These are phyloP conservation scores for Cryphonectria radicalis DNA, from an alignment of 2,329 filamentous ascomycete genomes.

Conservation along the genomic window DNA sequence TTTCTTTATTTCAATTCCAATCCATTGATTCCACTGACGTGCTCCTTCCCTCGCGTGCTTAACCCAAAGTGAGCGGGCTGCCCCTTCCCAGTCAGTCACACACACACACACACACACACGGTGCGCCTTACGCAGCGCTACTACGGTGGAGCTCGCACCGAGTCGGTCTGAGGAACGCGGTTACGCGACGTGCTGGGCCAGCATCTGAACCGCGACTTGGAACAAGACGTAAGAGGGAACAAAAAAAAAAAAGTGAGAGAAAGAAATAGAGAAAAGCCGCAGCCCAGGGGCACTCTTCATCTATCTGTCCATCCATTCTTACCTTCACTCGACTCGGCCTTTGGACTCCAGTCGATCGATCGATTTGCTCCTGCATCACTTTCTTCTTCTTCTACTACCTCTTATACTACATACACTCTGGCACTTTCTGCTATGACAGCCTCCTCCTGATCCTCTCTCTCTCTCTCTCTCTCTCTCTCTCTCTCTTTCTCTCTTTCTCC, in stretches of 20 bases:
- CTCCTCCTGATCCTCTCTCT: background rate
- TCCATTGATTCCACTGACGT: background rate
- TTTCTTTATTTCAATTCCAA: background rate
- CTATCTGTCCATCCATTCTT: background rate
- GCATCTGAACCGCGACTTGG: conserved; percentile 27
- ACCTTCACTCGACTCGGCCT: background rate
- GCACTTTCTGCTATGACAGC: conserved; percentile 9
- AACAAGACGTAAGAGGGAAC: conserved; percentile 4
- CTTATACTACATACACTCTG: background rate
- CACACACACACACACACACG: background rate
- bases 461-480: no score
- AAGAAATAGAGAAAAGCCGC: conserved; percentile 18
- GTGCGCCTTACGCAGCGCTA: conserved; percentile 7
- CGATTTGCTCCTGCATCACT: background rate
- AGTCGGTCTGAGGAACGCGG: conserved; percentile 27
- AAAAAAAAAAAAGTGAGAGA: background rate
- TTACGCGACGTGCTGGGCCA: conserved; percentile 29
- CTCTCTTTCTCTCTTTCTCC: no score
- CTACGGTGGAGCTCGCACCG: conserved; percentile 18
- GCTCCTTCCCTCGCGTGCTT: background rate
- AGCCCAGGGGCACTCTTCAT: conserved; percentile 14
- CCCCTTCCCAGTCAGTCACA: background rate
- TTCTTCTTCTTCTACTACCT: no score
- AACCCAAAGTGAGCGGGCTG: background rate
- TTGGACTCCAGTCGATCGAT: background rate